Conservation (phyloP, 371 early-diverging fungal genomes). For the Syncephalis plumigaleata region DNA sequence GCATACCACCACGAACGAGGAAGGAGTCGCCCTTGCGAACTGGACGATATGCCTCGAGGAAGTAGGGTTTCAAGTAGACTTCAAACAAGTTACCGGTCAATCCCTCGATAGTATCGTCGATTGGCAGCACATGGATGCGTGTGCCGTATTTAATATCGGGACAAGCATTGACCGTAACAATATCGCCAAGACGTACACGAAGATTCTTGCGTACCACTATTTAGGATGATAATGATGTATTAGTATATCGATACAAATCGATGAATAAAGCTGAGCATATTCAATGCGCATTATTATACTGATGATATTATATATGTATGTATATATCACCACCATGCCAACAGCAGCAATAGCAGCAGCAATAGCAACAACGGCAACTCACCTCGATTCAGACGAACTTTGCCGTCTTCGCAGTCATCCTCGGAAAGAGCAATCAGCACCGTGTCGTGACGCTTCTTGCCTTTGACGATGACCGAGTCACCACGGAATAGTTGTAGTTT, state of each 20-base stretch:
- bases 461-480: conserved; percentile 92
- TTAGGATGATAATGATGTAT: neutral
- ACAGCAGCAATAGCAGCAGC: too few relatives aligned
- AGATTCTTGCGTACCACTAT: conserved; percentile 93
- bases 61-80: conserved; percentile 94
- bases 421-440: conserved; percentile 89
- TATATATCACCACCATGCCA: too few relatives aligned
- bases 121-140: conserved; percentile 92
- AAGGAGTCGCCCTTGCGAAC: conserved; percentile 91
- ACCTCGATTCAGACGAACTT: conserved; percentile 88
- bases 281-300: too few relatives aligned
- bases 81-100: conserved; percentile 96
- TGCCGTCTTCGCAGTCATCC: conserved; percentile 81
- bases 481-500: conserved; percentile 81
- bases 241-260: neutral
- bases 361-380: conserved; percentile 1
- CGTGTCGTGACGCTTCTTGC: conserved; percentile 96
- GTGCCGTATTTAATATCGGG: conserved; percentile 93
- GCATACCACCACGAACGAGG: conserved; percentile 91
- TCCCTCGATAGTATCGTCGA: conserved; percentile 97
- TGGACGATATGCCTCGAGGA: conserved; percentile 91
- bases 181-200: conserved; percentile 94
- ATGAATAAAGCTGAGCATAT: neutral
- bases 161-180: conserved; percentile 91
- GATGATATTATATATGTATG: too few relatives aligned